Conservation (phyloP, 2,329 filamentous ascomycete species). For the Grosmannia clavigera region DNA sequence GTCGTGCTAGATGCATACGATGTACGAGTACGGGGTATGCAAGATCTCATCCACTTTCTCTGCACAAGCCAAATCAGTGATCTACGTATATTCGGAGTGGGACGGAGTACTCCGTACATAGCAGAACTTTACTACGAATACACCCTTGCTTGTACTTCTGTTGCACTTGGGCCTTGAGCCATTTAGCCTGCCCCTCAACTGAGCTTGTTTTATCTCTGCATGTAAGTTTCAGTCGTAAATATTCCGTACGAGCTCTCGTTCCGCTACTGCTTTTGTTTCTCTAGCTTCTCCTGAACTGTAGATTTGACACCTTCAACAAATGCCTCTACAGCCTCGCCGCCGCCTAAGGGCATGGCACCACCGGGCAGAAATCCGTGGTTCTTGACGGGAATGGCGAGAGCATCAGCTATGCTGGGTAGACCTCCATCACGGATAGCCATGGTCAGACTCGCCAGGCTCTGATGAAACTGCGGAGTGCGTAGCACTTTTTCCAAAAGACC, state of each 20-base stretch:
- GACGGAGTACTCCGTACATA: too few relatives aligned
- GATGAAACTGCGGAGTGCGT: conserved; percentile 79
- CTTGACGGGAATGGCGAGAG: conserved; percentile 65
- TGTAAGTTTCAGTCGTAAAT: background rate
- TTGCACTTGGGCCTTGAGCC: too few relatives aligned
- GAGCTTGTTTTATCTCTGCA: background rate
- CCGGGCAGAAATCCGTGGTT: conserved; percentile 74
- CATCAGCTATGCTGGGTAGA: conserved; percentile 78
- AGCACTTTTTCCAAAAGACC: conserved; percentile 69
- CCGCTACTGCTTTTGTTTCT: conserved; percentile 11
- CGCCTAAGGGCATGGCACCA: conserved; percentile 69
- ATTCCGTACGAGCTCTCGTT: conserved; percentile 4
- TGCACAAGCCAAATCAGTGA: too few relatives aligned
- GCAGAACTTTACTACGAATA: too few relatives aligned
- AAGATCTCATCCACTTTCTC: too few relatives aligned
- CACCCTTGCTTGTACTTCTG: too few relatives aligned
- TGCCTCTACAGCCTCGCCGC: conserved; percentile 76
- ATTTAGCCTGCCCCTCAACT: too few relatives aligned
- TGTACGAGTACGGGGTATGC: too few relatives aligned
- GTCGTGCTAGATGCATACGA: background rate
- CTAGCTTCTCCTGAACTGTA: conserved; percentile 49
- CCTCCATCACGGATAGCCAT: conserved; percentile 84
- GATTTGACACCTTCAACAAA: conserved; percentile 85
- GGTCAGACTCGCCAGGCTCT: conserved; percentile 74
- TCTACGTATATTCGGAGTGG: too few relatives aligned